A percentile compares a stretch with the other conserved stretches of the same genome.
Evolutionary conservation across 306 rosid genomes (phyloP).

Genomic region (Prunus campanulata): DNA sequence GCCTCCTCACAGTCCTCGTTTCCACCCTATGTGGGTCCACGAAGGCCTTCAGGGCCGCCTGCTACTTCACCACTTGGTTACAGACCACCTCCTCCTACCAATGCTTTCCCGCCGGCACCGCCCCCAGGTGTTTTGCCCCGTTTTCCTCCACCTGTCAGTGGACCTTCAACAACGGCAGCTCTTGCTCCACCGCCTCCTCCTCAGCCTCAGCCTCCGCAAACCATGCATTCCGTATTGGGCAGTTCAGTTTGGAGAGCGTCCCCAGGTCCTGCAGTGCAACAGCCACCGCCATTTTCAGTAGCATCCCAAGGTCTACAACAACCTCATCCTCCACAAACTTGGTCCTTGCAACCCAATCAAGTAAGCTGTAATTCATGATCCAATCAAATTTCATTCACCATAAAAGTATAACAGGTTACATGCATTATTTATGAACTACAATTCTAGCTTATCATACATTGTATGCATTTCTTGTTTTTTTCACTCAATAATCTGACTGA

Average conservation of each 20-base stretch:
- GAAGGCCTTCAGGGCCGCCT: constrained; percentile 44
- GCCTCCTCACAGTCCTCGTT: constrained; percentile 35
- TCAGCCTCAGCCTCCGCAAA: constrained; percentile 26
- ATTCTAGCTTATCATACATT: not conserved
- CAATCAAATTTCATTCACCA: not conserved
- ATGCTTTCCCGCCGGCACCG: constrained; percentile 39
- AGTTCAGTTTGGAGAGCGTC: constrained; percentile 24
- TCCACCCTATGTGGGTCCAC: constrained; percentile 10
- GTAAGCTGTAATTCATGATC: constrained; percentile 23
- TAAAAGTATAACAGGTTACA: not conserved
- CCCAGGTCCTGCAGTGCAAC: constrained; percentile 46
- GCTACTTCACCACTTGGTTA: constrained; percentile 29
- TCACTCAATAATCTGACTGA: constrained; percentile 7
- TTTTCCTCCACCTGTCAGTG: constrained; percentile 44
- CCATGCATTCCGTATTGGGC: constrained; percentile 33
- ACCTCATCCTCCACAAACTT: constrained; percentile 57
- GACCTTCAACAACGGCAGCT: constrained; percentile 37
- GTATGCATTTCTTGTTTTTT: constrained; percentile 16
- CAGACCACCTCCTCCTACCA: constrained; percentile 58
- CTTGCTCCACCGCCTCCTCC: constrained; percentile 48
- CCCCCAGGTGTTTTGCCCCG: constrained; percentile 28
- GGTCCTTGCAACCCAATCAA: constrained; percentile 75
- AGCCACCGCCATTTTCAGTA: constrained; percentile 52
- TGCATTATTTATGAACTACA: not conserved
- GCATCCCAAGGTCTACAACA: constrained; percentile 47